A percentile compares a stretch with the other conserved stretches of the same genome.
Conservation (phyloP, 1,284 basidiomycete species). For the Afroboletus lepidellus region DNA sequence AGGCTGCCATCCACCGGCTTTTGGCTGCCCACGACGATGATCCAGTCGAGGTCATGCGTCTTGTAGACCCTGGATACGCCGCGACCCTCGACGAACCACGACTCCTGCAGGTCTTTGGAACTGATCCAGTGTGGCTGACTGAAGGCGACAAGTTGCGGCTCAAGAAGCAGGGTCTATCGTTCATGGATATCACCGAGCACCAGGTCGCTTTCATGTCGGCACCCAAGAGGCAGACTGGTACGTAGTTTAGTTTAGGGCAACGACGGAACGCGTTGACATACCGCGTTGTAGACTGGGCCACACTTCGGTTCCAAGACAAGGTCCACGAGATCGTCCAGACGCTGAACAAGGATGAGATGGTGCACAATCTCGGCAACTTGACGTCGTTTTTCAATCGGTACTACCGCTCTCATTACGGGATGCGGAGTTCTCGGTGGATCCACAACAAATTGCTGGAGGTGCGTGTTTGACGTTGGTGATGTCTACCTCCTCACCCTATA, state of each 20-base stretch:
- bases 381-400: slow-evolving; percentile 18
- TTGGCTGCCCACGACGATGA: slow-evolving; percentile 14
- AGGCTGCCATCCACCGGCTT: not conserved
- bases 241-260: not conserved
- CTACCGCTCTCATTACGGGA: slow-evolving; percentile 17
- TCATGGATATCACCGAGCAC: slow-evolving; percentile 20
- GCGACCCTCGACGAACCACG: slow-evolving; percentile 20
- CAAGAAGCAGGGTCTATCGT: slow-evolving; percentile 12
- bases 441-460: slow-evolving; percentile 15
- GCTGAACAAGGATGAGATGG: slow-evolving; percentile 6
- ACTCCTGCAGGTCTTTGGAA: slow-evolving; percentile 15
- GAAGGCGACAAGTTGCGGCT: slow-evolving; percentile 25
- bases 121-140: slow-evolving; percentile 21
- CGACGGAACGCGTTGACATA: not conserved
- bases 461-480: not conserved
- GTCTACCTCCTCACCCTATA: not conserved
- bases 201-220: not conserved
- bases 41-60: slow-evolving; percentile 13
- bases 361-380: slow-evolving; percentile 11
- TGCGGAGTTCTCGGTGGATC: slow-evolving; percentile 21
- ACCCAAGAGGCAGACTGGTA: not conserved
- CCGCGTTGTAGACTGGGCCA: slow-evolving; percentile 18
- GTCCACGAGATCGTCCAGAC: slow-evolving; percentile 6
- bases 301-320: slow-evolving; percentile 13
- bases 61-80: slow-evolving; percentile 18